phyloP scores from a whole-genome alignment of 2,329 filamentous ascomycete genomes.

The Aspergillus sp. region DNA sequence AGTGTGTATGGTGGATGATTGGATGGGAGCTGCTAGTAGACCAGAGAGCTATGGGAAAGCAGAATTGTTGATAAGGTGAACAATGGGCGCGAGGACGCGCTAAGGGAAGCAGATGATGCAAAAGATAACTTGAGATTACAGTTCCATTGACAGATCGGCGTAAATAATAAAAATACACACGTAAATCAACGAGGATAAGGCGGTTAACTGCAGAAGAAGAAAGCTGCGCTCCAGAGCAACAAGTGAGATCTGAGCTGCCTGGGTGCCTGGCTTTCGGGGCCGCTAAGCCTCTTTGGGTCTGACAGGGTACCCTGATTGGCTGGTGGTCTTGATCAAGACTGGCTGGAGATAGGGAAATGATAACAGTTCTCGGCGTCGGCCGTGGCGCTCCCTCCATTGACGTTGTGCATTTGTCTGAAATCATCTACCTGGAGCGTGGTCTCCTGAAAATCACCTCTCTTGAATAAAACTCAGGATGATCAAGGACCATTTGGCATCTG shows the following conservation, averaged over 20 bases:
- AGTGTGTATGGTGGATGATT: not conserved
- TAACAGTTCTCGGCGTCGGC: not conserved
- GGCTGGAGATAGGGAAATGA: conserved; percentile 15
- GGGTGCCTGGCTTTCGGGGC: not conserved
- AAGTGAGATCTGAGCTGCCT: conserved; percentile 5
- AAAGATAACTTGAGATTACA: conserved; percentile 18
- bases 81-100: conserved; percentile 1
- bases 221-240: not conserved
- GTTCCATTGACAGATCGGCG: conserved; percentile 21
- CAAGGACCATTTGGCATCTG: not conserved
- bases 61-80: conserved; percentile 7
- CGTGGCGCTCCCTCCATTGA: not conserved
- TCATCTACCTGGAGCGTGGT: not conserved
- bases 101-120: not conserved
- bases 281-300: not conserved
- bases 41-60: conserved; percentile 5
- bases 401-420: not conserved
- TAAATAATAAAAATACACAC: conserved; percentile 17
- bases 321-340: not conserved
- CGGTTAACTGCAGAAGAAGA: not conserved
- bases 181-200: conserved; percentile 13
- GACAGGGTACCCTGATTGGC: conserved; percentile 11
- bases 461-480: not conserved
- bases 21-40: conserved; percentile 8
- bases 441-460: not conserved